These are phyloP conservation scores for Porphyridium purpureum DNA, from an alignment of 23 red algal genomes.

Conservation along the genomic window DNA sequence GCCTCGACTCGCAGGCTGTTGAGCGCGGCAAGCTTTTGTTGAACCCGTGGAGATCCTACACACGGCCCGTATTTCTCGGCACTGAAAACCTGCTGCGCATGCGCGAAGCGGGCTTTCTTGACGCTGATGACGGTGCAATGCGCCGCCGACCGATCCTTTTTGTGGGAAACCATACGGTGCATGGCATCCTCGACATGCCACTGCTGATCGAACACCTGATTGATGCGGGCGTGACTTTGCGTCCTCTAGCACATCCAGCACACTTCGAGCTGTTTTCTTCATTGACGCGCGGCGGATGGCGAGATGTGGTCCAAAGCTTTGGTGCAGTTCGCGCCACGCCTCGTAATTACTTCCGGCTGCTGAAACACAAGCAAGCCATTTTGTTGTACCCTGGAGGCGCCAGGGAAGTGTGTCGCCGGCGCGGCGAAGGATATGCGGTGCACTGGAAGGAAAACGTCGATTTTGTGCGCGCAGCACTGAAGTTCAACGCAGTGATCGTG, in stretches of 20 bases:
- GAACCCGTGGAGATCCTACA: too few relatives aligned
- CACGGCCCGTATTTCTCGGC: too few relatives aligned
- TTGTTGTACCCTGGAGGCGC: constrained; percentile 79
- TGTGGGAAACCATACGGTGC: constrained; percentile 71
- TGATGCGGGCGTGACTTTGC: constrained; percentile 14
- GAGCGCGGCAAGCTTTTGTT: too few relatives aligned
- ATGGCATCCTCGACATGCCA: constrained; percentile 61
- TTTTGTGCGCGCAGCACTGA: constrained; percentile 50
- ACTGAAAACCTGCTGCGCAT: too few relatives aligned
- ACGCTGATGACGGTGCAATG: too few relatives aligned
- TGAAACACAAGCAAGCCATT: constrained; percentile 18
- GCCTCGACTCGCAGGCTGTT: too few relatives aligned
- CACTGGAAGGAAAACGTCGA: constrained; percentile 26
- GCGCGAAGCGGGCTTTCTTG: too few relatives aligned
- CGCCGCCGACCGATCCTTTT: constrained; percentile 38
- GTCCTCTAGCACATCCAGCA: constrained; percentile 35
- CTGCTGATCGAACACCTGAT: constrained; percentile 44
- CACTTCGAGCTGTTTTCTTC: constrained; percentile 25
- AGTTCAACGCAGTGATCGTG: constrained; percentile 54
- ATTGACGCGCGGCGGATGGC: constrained; percentile 17
- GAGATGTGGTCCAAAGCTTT: constrained; percentile 13
- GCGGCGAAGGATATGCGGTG: constrained; percentile 25
- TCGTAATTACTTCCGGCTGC: constrained; percentile 40
- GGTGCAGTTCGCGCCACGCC: constrained; percentile 58
- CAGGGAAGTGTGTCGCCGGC: constrained; percentile 47